Conservation (phyloP, 371 early-diverging fungal genomes). For the Mortierella sp. region DNA sequence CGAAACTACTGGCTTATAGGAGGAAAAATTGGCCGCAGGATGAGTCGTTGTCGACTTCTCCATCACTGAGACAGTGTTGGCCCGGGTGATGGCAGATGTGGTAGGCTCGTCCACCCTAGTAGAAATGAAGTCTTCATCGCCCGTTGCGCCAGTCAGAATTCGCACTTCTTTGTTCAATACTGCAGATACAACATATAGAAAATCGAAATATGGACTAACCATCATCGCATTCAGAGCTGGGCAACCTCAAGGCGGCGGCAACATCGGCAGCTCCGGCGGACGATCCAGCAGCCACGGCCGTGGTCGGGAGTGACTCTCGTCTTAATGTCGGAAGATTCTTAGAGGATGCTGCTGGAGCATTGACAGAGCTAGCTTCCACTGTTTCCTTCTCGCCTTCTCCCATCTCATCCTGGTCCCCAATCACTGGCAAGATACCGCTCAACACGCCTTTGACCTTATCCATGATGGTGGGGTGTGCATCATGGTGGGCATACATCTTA, state of each 20-base stretch:
- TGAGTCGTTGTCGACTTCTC: conserved; percentile 28
- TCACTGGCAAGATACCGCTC: conserved; percentile 4
- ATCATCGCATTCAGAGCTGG: background rate
- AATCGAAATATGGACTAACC: background rate
- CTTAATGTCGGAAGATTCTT: background rate
- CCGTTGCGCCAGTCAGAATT: too few relatives aligned
- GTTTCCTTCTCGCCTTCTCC: background rate
- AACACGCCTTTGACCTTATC: conserved; percentile 7
- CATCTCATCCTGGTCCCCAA: background rate
- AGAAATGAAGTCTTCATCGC: conserved; percentile 13
- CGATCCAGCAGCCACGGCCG: too few relatives aligned
- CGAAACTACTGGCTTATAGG: background rate
- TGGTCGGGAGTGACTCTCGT: too few relatives aligned
- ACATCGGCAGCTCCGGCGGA: conserved; percentile 8
- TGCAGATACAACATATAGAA: too few relatives aligned
- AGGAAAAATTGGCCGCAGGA: background rate
- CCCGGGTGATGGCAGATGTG: background rate
- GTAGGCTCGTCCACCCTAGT: conserved; percentile 11
- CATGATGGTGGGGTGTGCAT: conserved; percentile 9
- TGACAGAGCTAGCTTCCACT: background rate
- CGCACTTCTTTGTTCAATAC: background rate
- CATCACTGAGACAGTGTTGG: conserved; percentile 2
- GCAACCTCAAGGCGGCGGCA: conserved; percentile 12
- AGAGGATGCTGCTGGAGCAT: background rate
- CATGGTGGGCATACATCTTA: conserved; percentile 8